These are phyloP conservation scores for Angomonas ambiguus DNA, from an alignment of 208 protist species.

Conservation along the genomic window DNA sequence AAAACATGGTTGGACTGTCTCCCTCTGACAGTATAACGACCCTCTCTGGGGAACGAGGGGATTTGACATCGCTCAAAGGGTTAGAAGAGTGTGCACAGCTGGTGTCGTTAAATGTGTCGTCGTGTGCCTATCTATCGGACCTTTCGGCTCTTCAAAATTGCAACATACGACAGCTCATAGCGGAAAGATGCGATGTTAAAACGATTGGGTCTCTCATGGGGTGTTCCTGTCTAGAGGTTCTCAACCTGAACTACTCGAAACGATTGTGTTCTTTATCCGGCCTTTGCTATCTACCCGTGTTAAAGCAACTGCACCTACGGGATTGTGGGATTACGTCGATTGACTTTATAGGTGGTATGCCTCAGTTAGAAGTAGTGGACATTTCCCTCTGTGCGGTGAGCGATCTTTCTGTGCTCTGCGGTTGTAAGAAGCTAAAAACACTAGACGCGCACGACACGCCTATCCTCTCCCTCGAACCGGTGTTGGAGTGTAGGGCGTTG, in stretches of 20 bases:
- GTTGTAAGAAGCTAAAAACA: not conserved
- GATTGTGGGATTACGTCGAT: not conserved
- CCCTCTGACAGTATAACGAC: not conserved
- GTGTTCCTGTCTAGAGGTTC: not conserved
- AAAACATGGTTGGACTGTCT: not conserved
- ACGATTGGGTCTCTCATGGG: not conserved
- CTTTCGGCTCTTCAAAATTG: not conserved
- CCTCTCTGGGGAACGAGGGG: not conserved
- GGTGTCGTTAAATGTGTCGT: not conserved
- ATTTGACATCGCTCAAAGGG: not conserved
- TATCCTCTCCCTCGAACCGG: not conserved
- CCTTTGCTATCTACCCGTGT: not conserved
- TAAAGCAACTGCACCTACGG: not conserved
- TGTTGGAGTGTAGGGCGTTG: not conserved
- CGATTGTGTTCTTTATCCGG: not conserved
- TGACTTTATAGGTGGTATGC: not conserved
- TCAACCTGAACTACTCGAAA: not conserved
- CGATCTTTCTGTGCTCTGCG: not conserved
- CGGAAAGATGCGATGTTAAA: not conserved
- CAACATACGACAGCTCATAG: not conserved
- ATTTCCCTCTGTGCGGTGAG: not conserved
- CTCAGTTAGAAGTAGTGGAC: not conserved
- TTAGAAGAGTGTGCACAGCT: not conserved
- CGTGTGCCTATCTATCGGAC: not conserved
- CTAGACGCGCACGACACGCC: not conserved